phyloP scores from a whole-genome alignment of 2,329 filamentous ascomycete species.

The Pyrenophora graminea region DNA sequence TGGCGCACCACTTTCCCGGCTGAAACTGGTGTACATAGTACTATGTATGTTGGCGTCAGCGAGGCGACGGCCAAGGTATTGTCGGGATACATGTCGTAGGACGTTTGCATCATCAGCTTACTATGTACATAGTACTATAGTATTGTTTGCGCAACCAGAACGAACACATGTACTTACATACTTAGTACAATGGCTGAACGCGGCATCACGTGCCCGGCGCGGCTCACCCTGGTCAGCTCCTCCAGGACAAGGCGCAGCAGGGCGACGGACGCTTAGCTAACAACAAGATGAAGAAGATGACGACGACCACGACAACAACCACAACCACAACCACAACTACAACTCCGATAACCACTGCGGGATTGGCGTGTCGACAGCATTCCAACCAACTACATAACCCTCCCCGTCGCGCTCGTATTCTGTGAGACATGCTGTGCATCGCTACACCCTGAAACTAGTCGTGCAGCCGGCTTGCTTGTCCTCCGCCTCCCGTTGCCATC shows the following conservation, averaged over 20 bases:
- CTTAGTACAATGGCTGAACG: not conserved
- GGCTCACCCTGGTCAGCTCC: no score
- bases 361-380: no score
- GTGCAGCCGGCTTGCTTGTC: slow-evolving; percentile 15
- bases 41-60: not conserved
- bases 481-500: slow-evolving; percentile 13
- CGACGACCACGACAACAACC: not conserved
- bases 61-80: not conserved
- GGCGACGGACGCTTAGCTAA: no score
- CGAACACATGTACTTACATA: not conserved
- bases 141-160: no score
- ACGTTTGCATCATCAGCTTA: no score
- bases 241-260: no score
- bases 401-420: slow-evolving; percentile 4
- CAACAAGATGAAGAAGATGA: not conserved
- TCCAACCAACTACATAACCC: not conserved
- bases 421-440: slow-evolving; percentile 21
- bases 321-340: no score
- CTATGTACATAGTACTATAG: no score
- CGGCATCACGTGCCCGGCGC: not conserved
- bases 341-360: no score
- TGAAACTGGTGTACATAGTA: not conserved
- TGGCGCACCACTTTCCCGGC: not conserved
- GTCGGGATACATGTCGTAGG: no score
- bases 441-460: slow-evolving; percentile 35